Conservation (phyloP, 106 monocot species). For the Agapanthus africanus region DNA sequence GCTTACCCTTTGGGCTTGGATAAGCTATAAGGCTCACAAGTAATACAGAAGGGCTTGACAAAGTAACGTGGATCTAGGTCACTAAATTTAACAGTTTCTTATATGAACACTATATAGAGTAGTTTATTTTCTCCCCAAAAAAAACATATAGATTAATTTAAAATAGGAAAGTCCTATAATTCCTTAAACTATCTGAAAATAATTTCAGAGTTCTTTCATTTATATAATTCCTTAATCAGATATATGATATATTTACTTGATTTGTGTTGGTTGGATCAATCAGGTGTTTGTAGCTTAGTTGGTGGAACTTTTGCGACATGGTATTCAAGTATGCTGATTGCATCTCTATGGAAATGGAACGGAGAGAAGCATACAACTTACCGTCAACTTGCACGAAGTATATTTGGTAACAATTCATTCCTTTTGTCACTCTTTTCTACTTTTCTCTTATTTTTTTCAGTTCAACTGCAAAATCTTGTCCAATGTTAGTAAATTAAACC, state of each 20-base stretch:
- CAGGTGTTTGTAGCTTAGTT: slow-evolving; percentile 44
- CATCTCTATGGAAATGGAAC: slow-evolving; percentile 50
- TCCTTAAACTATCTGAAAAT: no score
- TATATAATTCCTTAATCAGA: no score
- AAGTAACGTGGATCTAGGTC: no score
- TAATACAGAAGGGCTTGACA: no score
- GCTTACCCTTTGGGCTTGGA: background rate
- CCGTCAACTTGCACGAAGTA: slow-evolving; percentile 40
- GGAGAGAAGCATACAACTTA: slow-evolving; percentile 46
- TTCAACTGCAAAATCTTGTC: background rate
- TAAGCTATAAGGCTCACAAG: no score
- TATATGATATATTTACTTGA: no score
- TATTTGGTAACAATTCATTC: slow-evolving; percentile 23
- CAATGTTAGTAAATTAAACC: background rate
- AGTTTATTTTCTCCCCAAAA: no score
- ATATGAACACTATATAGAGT: no score
- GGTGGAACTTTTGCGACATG: slow-evolving; percentile 42
- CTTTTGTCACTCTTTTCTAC: background rate
- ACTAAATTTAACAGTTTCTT: no score
- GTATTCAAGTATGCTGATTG: slow-evolving; percentile 51
- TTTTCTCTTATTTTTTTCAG: background rate
- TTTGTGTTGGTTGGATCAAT: background rate
- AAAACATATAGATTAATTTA: no score
- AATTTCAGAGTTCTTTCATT: no score
- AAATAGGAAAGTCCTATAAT: no score